phyloP scores from a whole-genome alignment of 73 alveolate species.

The Stentor roeselii region DNA sequence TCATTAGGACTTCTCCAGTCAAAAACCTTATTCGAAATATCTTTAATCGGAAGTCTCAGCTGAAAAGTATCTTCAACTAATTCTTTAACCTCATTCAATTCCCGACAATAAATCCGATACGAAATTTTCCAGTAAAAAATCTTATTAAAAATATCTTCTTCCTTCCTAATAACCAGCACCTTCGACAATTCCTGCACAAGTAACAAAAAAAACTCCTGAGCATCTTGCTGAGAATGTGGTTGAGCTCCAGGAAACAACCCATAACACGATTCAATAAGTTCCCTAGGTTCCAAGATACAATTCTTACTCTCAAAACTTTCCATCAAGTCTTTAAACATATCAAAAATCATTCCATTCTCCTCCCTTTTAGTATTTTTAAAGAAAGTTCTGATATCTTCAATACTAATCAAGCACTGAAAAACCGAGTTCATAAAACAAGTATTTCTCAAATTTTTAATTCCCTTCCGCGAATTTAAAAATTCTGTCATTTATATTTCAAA shows the following conservation, averaged over 20 bases:
- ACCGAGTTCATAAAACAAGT: background rate
- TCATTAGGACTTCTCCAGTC: too few species aligned
- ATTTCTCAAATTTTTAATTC: background rate
- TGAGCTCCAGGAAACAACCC: background rate
- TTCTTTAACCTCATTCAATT: background rate
- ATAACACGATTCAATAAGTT: background rate
- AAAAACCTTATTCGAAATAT: background rate
- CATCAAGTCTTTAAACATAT: background rate
- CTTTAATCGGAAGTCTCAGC: background rate
- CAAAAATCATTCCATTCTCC: background rate
- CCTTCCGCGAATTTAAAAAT: background rate
- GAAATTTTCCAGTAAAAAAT: background rate
- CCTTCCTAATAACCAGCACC: background rate
- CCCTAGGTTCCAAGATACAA: background rate
- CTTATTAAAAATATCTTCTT: background rate
- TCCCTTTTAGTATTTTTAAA: background rate
- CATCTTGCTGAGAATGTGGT: slow-evolving; percentile 2
- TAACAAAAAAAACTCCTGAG: background rate
- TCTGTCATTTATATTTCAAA: background rate
- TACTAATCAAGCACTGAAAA: background rate
- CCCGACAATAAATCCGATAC: background rate
- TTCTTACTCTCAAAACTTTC: background rate
- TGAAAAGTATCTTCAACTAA: background rate
- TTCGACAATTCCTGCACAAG: background rate
- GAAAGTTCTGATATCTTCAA: background rate